Conservation (phyloP, 495 filamentous ascomycete species). For the Symbiotaphrina buchneri region DNA sequence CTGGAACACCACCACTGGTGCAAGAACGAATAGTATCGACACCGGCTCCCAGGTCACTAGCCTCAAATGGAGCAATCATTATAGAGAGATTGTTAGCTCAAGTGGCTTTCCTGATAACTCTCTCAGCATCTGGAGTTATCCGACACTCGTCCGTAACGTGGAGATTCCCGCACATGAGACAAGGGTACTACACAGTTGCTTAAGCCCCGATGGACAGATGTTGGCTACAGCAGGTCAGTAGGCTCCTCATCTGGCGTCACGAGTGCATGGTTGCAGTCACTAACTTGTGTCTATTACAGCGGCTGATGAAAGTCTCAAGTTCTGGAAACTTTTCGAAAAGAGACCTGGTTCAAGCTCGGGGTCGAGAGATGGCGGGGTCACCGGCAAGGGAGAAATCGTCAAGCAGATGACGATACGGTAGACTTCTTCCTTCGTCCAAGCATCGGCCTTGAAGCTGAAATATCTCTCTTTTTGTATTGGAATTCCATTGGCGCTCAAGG, state of each 20-base stretch:
- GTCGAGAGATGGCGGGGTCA: constrained; percentile 29
- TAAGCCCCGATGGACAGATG: constrained; percentile 94
- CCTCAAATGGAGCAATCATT: constrained; percentile 83
- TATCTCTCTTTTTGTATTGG: not conserved
- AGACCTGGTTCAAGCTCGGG: constrained; percentile 48
- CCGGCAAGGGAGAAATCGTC: constrained; percentile 45
- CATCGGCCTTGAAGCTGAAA: not conserved
- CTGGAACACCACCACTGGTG: constrained; percentile 97
- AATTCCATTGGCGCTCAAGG: too few relatives aligned
- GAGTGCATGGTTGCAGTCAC: not conserved
- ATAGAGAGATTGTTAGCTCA: constrained; percentile 93
- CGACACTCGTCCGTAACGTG: constrained; percentile 82
- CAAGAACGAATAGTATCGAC: constrained; percentile 95
- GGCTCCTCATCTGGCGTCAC: too few relatives aligned
- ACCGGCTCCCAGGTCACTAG: constrained; percentile 93
- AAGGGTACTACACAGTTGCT: constrained; percentile 76
- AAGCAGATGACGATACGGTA: constrained; percentile 98
- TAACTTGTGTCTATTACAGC: constrained; percentile 17
- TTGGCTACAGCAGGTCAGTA: constrained; percentile 63
- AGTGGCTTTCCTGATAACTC: constrained; percentile 98
- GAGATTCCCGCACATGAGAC: constrained; percentile 99
- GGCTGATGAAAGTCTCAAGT: constrained; percentile 93
- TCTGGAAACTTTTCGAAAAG: constrained; percentile 99
- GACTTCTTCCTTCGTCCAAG: too few relatives aligned
- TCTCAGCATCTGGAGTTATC: constrained; percentile 96